These are phyloP conservation scores for Lippia alba DNA, from an alignment of 305 asterid species.

Conservation along the genomic window DNA sequence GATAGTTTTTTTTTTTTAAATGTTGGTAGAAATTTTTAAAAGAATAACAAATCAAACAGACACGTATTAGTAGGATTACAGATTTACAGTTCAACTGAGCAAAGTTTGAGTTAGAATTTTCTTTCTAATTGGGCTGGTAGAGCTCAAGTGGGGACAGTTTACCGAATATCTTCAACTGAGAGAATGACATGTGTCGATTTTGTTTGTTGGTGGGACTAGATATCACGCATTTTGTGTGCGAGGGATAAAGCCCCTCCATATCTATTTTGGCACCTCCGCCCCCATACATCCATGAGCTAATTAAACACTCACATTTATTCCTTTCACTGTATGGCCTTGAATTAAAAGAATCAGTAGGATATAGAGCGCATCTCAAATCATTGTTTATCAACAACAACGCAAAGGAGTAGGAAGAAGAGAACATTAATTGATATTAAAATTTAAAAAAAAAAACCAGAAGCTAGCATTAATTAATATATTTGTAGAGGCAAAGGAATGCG, in stretches of 20 bases:
- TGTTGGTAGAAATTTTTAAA: no score
- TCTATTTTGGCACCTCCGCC: slow-evolving; percentile 21
- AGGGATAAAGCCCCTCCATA: slow-evolving; percentile 35
- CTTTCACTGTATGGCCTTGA: slow-evolving; percentile 3
- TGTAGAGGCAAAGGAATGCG: not conserved
- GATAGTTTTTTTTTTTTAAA: no score
- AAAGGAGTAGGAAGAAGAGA: no score
- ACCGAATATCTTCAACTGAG: slow-evolving; percentile 5
- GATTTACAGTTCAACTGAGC: no score
- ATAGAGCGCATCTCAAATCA: no score
- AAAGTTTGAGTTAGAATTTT: no score
- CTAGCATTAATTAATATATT: not conserved
- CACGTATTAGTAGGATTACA: no score
- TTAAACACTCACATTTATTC: slow-evolving; percentile 19
- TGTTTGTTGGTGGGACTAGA: slow-evolving; percentile 24
- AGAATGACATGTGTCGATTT: slow-evolving; percentile 22
- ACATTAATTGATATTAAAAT: no score
- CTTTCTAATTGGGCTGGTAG: slow-evolving; percentile 29
- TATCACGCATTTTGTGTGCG: slow-evolving; percentile 42
- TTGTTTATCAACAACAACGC: no score
- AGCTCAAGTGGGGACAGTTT: slow-evolving; percentile 33
- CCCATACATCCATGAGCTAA: slow-evolving; percentile 15
- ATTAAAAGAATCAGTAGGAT: no score
- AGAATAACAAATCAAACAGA: no score
- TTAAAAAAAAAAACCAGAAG: not conserved